Conservation (phyloP, 345 rosid genomes). For the Durio zibethinus region DNA sequence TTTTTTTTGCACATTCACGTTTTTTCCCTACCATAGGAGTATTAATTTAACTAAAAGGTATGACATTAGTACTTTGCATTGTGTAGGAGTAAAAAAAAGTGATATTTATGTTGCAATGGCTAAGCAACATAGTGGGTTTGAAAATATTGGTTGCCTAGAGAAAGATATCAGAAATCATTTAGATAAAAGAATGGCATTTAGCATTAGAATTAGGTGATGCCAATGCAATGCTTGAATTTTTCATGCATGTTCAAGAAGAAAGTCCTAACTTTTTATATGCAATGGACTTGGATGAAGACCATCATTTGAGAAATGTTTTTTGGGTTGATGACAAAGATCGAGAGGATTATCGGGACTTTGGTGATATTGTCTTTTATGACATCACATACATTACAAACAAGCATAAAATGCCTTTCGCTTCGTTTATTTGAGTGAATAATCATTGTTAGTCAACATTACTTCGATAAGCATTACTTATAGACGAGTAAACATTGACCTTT, state of each 20-base stretch:
- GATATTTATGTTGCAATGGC: constrained; percentile 4
- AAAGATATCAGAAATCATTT: neutral
- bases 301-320: constrained; percentile 33
- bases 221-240: no score
- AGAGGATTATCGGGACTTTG: constrained; percentile 38
- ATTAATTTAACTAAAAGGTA: no score
- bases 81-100: neutral
- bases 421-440: neutral
- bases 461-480: neutral
- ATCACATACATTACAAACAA: constrained; percentile 35
- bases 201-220: neutral
- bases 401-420: neutral
- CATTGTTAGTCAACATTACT: neutral
- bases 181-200: neutral
- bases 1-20: no score
- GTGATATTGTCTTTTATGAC: constrained; percentile 40
- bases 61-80: neutral
- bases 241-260: no score
- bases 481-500: neutral
- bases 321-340: constrained; percentile 52
- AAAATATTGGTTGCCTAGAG: constrained; percentile 1
- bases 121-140: neutral
- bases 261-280: no score
- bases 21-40: no score
- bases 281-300: constrained; percentile 7